Evolutionary conservation across 495 filamentous ascomycete species (phyloP).

Genomic region (Podospora tetraspora): DNA sequence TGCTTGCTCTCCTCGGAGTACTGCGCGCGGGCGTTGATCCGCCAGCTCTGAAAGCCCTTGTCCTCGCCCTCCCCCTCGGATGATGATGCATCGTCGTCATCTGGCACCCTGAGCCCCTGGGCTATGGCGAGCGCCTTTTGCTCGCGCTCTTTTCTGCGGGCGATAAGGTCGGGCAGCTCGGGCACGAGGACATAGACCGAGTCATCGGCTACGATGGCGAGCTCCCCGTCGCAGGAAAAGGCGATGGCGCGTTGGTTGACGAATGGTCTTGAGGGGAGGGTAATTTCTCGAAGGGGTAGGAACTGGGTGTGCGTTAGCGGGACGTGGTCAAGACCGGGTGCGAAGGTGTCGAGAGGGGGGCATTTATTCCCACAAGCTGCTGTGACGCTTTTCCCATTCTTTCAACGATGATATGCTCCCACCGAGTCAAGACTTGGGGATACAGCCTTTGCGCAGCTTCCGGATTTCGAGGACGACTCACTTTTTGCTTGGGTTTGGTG

Average conservation of each 20-base stretch:
- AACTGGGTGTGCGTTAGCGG: constrained; percentile 19
- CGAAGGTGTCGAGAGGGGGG: not conserved
- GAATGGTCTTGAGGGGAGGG: constrained; percentile 36
- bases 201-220: constrained; percentile 45
- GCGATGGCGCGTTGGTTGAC: constrained; percentile 39
- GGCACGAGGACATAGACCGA: constrained; percentile 44
- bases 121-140: not conserved
- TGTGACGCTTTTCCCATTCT: not conserved
- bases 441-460: too few relatives aligned
- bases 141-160: constrained; percentile 11
- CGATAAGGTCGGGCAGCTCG: constrained; percentile 32
- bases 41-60: constrained; percentile 10
- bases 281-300: constrained; percentile 41
- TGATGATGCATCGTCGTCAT: constrained; percentile 14
- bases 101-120: not conserved
- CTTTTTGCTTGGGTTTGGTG: constrained; percentile 20
- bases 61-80: constrained; percentile 21
- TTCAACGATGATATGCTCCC: not conserved
- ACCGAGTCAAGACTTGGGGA: not conserved
- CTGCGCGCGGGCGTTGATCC: constrained; percentile 21
- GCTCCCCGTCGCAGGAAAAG: constrained; percentile 47
- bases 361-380: too few relatives aligned
- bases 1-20: constrained; percentile 33
- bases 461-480: not conserved
- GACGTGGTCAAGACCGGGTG: not conserved